Base-by-base conservation (phyloP, 352 stramenopile species). In the Pythium oligandrum region DNA sequence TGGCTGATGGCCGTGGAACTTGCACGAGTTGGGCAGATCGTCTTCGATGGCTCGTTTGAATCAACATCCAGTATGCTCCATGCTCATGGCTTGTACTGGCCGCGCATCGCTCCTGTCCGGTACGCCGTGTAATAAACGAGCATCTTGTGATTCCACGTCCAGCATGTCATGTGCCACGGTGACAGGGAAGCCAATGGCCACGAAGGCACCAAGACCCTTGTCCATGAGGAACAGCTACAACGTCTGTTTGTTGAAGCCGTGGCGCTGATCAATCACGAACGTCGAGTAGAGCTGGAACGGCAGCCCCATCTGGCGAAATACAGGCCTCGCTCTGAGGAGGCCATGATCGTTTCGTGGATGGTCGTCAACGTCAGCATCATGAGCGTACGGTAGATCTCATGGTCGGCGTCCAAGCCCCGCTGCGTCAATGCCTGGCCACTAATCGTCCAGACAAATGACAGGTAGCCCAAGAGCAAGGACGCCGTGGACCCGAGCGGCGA, bases 211-310 rank as follows among this genome's bases (percentile, higher is more conserved):
- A 3, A 98, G 70, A 31, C 75, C 71, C 65, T 99, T 98, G 76
- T 99, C 97, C 10, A 77, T 86, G 42, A 98, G 72, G 62, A 98
- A 99, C 12, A 99, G 73, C 11, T 70, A 68, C 1, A 96, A 60
- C 30, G 96, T 98, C 60, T 96, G 87, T 65, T 98, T 98, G 73
- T 99, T 99, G 62, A 99, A 99, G 31, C 96, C 96, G 63, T 99
- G 96, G 37, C 93, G 87, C 39, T 81, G 83, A 66, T 99, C 97
- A 51, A 99, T 85, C 42, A 96, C 79, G 70, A 99, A 99, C 5
- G 92, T 98, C 51, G 84, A 96, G 73, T 97, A 98, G 17, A 93
- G 66, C 26, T 59, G 64, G 53, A 93, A 90, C 32, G 85, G 86
- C 9, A 95, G 59, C 1, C 60, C 59, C 9, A n/a, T n/a, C n/a